Base-by-base conservation (phyloP, 305 asterid species). In the Stenogyne calaminthoides region DNA sequence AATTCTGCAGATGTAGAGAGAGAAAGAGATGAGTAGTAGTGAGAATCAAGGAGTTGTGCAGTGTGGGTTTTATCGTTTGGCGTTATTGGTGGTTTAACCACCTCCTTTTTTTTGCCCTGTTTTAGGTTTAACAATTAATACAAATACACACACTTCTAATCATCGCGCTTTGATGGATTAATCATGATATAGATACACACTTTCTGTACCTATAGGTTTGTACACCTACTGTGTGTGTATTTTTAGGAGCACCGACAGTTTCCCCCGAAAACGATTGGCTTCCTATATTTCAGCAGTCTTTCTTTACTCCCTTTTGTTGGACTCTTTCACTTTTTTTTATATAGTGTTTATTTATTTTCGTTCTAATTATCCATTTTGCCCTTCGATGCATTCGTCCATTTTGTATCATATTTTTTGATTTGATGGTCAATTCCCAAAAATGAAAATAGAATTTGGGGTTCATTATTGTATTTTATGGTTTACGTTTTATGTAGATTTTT, bases 181-280 rank as follows among this genome's bases (percentile, higher is more conserved):
- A 80, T 72, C 57, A 76, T 71, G 40, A 18, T 42, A 15, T 14
- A 56, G 2, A 36, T 61, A 54, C 6, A 54, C 8, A 55, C 8
- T 1, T 0, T 1, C 8, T 65, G 69, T 63, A 65, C 34, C 42
- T 78, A 55, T 55, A 54, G 57, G 42, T 70, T n/a, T 69, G 40
- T 34, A 72, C 79, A 44, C 73, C 27, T 66, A 62, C 59, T 44
- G 25, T 68, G 73, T 19, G 84, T 80, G 76, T 80, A 67, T 37
- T 40, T 60, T 39, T 19, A 2, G 47, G 20, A 9, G 62, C 73
- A 80, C 91, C 88, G 88, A 83, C 90, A 80, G 83, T 76, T 78
- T 47, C 16, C 19, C 19, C 74, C 71, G 80, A 81, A 72, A 69
- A 72, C 76, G 86, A 83, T 74, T 65, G 84, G 61, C 20, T 73